Evolutionary conservation across 2,329 filamentous ascomycete species (phyloP).

Genomic region (Penicillium sp.): DNA sequence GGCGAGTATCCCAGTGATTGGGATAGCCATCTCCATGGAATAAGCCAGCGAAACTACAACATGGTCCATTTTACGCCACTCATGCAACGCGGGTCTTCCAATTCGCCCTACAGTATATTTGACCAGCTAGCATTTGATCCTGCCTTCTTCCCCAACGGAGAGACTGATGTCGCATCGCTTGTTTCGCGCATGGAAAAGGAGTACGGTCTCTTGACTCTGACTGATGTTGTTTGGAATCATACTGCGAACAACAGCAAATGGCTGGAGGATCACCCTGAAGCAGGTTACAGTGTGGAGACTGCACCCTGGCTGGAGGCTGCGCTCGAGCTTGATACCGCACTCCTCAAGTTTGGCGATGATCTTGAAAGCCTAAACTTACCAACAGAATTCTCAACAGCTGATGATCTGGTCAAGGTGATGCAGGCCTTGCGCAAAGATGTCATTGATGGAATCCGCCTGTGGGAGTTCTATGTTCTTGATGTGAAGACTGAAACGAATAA

Average conservation of each 20-base stretch:
- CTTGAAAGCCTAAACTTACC: constrained; percentile 70
- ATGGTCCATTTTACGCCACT: constrained; percentile 98
- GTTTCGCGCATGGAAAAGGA: constrained; percentile 79
- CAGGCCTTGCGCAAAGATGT: constrained; percentile 78
- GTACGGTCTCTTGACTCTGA: constrained; percentile 80
- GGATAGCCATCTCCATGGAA: constrained; percentile 83
- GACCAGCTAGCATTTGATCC: constrained; percentile 88
- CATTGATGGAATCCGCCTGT: constrained; percentile 73
- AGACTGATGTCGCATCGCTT: constrained; percentile 74
- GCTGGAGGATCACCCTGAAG: constrained; percentile 91
- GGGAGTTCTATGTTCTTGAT: constrained; percentile 90
- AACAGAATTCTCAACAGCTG: constrained; percentile 65
- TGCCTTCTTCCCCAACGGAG: constrained; percentile 76
- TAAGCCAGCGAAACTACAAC: constrained; percentile 91
- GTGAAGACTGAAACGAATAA: constrained; percentile 69
- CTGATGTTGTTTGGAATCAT: constrained; percentile 97
- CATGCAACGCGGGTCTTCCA: constrained; percentile 82
- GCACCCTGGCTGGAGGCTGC: constrained; percentile 69
- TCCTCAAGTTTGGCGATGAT: constrained; percentile 64
- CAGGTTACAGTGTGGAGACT: constrained; percentile 89
- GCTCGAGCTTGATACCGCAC: constrained; percentile 72
- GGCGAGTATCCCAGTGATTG: constrained; percentile 86
- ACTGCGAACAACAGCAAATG: constrained; percentile 94
- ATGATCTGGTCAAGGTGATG: constrained; percentile 79
- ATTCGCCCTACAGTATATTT: constrained; percentile 95